Evolutionary conservation across 306 rosid species (phyloP).

Genomic region (Bauhinia variegata): DNA sequence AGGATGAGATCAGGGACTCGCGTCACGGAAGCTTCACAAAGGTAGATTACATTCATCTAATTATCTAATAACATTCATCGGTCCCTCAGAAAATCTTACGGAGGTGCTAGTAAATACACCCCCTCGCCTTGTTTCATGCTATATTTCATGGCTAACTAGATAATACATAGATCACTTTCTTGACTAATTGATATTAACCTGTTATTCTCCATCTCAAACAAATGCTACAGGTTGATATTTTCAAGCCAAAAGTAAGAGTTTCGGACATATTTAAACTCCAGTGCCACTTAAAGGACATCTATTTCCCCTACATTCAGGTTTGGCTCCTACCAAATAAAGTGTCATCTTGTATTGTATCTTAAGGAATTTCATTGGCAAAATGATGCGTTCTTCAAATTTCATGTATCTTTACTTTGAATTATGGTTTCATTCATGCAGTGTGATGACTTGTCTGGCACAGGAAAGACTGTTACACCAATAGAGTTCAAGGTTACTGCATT

Average conservation of each 20-base stretch:
- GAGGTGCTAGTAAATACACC: not conserved
- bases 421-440: constrained; percentile 45
- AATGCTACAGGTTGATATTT: constrained; percentile 59
- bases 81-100: not conserved
- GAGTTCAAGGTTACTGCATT: constrained; percentile 57
- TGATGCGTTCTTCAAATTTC: constrained; percentile 10
- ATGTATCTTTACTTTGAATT: not conserved
- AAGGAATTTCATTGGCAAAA: not conserved
- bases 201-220: not conserved
- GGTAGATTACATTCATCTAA: constrained; percentile 36
- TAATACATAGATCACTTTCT: not conserved
- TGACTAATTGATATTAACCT: not conserved
- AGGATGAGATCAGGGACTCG: constrained; percentile 42
- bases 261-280: constrained; percentile 42
- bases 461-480: constrained; percentile 59
- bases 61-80: too few species aligned
- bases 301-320: constrained; percentile 77
- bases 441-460: constrained; percentile 48
- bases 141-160: not conserved
- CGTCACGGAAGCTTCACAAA: constrained; percentile 58
- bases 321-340: constrained; percentile 10
- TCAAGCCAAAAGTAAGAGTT: constrained; percentile 38
- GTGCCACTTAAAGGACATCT: constrained; percentile 66
- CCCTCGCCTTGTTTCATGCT: not conserved
- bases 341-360: too few species aligned